Evolutionary conservation across 2,329 filamentous ascomycete genomes (phyloP).

Genomic region (Cylindrodendrum hubeiense): DNA sequence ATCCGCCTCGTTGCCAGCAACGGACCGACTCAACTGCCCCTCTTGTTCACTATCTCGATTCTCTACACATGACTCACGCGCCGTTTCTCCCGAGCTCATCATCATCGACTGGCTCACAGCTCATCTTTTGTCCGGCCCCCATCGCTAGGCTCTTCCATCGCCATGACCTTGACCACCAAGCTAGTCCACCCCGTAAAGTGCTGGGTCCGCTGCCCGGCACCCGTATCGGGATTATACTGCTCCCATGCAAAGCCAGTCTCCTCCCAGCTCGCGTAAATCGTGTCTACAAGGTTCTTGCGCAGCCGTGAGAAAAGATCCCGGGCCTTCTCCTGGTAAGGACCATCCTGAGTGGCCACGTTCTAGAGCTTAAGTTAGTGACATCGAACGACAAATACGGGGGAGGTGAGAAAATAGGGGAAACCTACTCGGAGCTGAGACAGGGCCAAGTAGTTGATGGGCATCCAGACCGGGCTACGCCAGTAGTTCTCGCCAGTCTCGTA

Average conservation of each 20-base stretch:
- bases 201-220: slow-evolving; percentile 92
- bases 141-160: slow-evolving; percentile 79
- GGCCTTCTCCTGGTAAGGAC: slow-evolving; percentile 78
- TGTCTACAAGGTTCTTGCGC: slow-evolving; percentile 87
- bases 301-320: slow-evolving; percentile 80
- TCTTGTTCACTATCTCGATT: slow-evolving; percentile 1
- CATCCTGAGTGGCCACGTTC: slow-evolving; percentile 74
- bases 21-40: slow-evolving; percentile 8
- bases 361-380: slow-evolving; percentile 35
- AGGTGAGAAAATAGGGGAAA: slow-evolving; percentile 36
- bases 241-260: slow-evolving; percentile 98
- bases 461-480: slow-evolving; percentile 95
- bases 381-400: not conserved
- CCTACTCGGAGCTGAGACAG: slow-evolving; percentile 82
- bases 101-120: slow-evolving; percentile 50
- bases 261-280: slow-evolving; percentile 88
- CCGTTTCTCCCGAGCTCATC: not conserved
- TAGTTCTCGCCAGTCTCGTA: slow-evolving; percentile 97
- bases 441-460: slow-evolving; percentile 94
- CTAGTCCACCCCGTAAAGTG: slow-evolving; percentile 99
- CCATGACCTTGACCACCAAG: slow-evolving; percentile 96
- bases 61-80: slow-evolving; percentile 12
- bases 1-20: slow-evolving; percentile 4
- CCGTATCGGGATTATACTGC: slow-evolving; percentile 95
- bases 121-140: slow-evolving; percentile 58